Evolutionary conservation across 148 eudicot genomes (phyloP), one percentile per base, ranked within the genome.

Genomic region (Fagopyrum esculentum): DNA sequence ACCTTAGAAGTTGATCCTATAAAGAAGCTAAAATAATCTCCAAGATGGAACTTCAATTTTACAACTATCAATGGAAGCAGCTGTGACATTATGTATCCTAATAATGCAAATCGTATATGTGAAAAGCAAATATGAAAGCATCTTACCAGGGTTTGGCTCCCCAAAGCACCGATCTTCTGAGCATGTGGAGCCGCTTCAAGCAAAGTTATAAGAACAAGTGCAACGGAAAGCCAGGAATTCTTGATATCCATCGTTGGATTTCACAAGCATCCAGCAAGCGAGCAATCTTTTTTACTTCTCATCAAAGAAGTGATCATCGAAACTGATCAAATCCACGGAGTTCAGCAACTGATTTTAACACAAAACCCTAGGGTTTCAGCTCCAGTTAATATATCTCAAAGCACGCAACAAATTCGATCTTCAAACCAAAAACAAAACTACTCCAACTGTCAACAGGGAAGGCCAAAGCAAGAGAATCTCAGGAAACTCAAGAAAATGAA

Each of bases 221-320:
- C 87, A 82, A 86, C 48, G 55, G 78, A 79, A 83, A 52, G 43
- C 64, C 87, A 71, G 76, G 85, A 78, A 78, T 78, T 74, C 66
- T 79, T 76, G 45, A 83, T 73, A 68, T 77, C 84, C 90, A 85
- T 88, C 81, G 73, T 81, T 81, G 16, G 16, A 80, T 75, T 76
- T 71, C 83, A 82, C 73, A 91, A 85, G 52, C 82, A 84, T 80
- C 71, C 68, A 78, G 81, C 79, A 77, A 50, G 71, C 74, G 81
- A 45, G 74, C 48, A 68, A 59, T 81, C 75, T 76, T 77, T 81
- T 49, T 83, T 86, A 87, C 81, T 57, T 84, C 71, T 19, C 90
- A 82, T 89, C 80, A 73, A 72, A 64, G 75, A 76, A 77, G 47
- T 50, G 46, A 69, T 61, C 44, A 55, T 13, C 64, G 35, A 22